Conservation (phyloP, 352 stramenopile species). For the Plasmopara viticola region DNA sequence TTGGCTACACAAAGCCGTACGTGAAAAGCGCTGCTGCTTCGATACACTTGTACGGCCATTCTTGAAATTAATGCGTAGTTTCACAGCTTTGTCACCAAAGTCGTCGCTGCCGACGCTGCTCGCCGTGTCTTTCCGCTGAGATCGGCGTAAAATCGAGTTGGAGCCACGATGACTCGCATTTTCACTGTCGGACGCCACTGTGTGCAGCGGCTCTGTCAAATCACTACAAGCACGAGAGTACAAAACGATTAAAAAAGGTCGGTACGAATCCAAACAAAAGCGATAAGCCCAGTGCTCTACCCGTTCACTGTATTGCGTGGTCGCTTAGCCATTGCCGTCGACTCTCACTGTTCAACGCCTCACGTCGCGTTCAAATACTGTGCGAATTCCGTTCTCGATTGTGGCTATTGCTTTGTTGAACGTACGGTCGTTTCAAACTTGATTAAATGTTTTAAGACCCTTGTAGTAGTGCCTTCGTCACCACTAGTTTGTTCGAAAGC, state of each 20-base stretch:
- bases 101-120: slow-evolving; percentile 28
- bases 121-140: slow-evolving; percentile 20
- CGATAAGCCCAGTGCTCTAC: too few species aligned
- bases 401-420: too few species aligned
- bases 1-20: slow-evolving; percentile 9
- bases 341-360: too few species aligned
- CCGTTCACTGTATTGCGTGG: too few species aligned
- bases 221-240: slow-evolving; percentile 15
- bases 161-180: slow-evolving; percentile 14
- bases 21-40: slow-evolving; percentile 23
- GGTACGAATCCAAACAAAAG: too few species aligned
- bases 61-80: slow-evolving; percentile 28
- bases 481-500: too few species aligned
- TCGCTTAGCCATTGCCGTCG: too few species aligned
- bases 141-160: slow-evolving; percentile 19
- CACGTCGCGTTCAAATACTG: too few species aligned
- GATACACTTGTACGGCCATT: slow-evolving; percentile 11
- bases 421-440: too few species aligned
- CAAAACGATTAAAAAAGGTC: neutral
- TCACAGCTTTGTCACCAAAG: slow-evolving; percentile 25
- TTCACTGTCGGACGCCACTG: slow-evolving; percentile 13
- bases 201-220: slow-evolving; percentile 20
- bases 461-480: too few species aligned
- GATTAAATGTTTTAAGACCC: too few species aligned
- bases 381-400: too few species aligned